Conservation (phyloP, 2,329 filamentous ascomycete species). For the Penicillium rolfsii region DNA sequence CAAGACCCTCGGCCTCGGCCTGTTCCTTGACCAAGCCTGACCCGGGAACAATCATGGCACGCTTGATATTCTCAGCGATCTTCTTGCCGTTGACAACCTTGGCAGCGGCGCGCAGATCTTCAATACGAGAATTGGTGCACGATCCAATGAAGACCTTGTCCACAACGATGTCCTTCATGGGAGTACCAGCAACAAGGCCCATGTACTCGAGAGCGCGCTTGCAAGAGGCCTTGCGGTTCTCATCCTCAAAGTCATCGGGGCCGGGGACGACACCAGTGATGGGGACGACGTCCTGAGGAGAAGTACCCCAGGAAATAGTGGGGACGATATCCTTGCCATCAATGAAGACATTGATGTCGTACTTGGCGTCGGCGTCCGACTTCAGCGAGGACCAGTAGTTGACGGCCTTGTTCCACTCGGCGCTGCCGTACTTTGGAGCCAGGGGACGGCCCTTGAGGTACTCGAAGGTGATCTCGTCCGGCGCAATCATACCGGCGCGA, state of each 20-base stretch:
- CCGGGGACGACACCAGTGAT: slow-evolving; percentile 90
- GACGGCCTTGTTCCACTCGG: slow-evolving; percentile 86
- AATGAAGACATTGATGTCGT: slow-evolving; percentile 85
- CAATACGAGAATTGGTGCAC: slow-evolving; percentile 96
- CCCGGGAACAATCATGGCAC: slow-evolving; percentile 94
- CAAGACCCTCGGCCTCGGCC: slow-evolving; percentile 87
- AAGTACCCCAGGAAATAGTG: slow-evolving; percentile 95
- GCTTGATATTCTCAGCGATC: slow-evolving; percentile 84
- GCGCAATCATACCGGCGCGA: slow-evolving; percentile 93
- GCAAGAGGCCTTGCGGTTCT: slow-evolving; percentile 78
- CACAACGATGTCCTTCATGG: slow-evolving; percentile 85
- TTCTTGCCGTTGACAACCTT: slow-evolving; percentile 84
- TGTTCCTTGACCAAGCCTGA: slow-evolving; percentile 92
- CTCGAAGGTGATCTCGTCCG: slow-evolving; percentile 90
- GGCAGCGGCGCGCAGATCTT: slow-evolving; percentile 88
- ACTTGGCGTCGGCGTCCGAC: slow-evolving; percentile 86
- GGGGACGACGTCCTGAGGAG: slow-evolving; percentile 91
- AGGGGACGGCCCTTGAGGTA: slow-evolving; percentile 91
- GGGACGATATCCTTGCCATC: slow-evolving; percentile 91
- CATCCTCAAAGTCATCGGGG: slow-evolving; percentile 80
- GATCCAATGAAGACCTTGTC: slow-evolving; percentile 99
- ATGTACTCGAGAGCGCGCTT: slow-evolving; percentile 91
- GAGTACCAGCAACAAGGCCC: slow-evolving; percentile 83
- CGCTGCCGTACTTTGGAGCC: slow-evolving; percentile 79
- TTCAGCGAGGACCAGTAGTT: slow-evolving; percentile 85